Conservation (phyloP, 106 monocot genomes). For the Platanthera zijinensis region DNA sequence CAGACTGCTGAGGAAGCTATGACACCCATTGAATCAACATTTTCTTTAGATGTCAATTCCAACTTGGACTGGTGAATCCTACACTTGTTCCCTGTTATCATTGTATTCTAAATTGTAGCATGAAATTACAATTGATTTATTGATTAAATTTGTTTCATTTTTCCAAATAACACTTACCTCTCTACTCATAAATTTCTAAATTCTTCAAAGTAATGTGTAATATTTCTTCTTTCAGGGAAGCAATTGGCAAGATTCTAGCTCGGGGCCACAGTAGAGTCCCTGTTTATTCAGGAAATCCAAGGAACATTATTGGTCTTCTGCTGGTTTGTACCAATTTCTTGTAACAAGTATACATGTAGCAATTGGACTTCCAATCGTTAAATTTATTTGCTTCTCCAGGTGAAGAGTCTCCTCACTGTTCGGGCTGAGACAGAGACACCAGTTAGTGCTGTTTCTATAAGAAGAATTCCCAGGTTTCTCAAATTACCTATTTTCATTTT, state of each 20-base stretch:
- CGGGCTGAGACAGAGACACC: conserved; percentile 99
- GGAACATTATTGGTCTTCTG: conserved; percentile 91
- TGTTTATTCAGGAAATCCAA: conserved; percentile 90
- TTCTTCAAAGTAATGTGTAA: not conserved
- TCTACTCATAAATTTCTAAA: too few species aligned
- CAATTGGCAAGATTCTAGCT: conserved; percentile 98
- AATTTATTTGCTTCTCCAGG: conserved; percentile 28
- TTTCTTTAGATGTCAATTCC: conserved; percentile 95
- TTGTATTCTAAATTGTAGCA: too few species aligned
- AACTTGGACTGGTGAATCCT: conserved; percentile 87
- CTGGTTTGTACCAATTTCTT: conserved; percentile 52
- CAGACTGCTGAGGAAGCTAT: conserved; percentile 98
- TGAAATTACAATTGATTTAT: not conserved
- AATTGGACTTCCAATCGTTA: not conserved
- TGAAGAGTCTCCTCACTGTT: conserved; percentile 97
- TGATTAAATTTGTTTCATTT: not conserved
- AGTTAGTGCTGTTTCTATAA: conserved; percentile 95
- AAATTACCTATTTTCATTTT: not conserved
- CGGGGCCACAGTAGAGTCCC: conserved; percentile 96
- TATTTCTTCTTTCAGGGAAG: conserved; percentile 52
- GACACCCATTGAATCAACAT: conserved; percentile 99
- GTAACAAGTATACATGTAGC: not conserved
- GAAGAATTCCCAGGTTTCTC: conserved; percentile 87
- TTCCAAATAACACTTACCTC: not conserved
- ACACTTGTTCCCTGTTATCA: not conserved